Base-by-base conservation (phyloP, 805 yeast genomes). In the Teunomyces atbi region DNA sequence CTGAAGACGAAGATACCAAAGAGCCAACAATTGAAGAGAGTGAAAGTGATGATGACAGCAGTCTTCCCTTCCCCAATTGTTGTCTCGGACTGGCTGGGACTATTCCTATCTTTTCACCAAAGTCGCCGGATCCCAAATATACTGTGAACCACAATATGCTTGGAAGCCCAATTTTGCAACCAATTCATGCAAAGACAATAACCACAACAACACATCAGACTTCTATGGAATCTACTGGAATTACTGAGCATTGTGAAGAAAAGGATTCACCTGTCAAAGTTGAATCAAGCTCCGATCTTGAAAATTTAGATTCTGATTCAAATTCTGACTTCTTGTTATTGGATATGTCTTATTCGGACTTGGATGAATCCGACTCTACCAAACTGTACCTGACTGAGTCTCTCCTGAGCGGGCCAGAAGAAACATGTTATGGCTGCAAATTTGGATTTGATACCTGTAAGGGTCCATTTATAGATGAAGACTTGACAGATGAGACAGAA, bases 31-130 rank as follows among this genome's bases (percentile, higher is more conserved):
- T 3, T 13, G 32, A 34, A 6, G 43, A 39, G 6, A 48, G 35
- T 11, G 45, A 45, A 8, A 46, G 39, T 13, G 44, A 40, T 16
- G 29, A 37, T 27, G 42, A 41, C 18, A 7, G 44, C 33, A 16
- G 20, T 11, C 40, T 26, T 20, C 26, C 26, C 11, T 23, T 3
- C 8, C 26, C 26, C 11, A 27, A 12, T 10, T 42, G 40, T 16
- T 47, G 50, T 27, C 38, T 47, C 3, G 47, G 45, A 1, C 33
- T 30, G 42, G 37, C 41, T n/a, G 45, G 42, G 3, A 26, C 43
- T 13, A 36, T 47, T 35, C 43, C 20, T 23, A 2, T 23, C 3
- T 23, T 23, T 23, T 23, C 26, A 8, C 26, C 26, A n/a, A 8
- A 21, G 11, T n/a, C 5, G 32, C 32, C 6, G 12, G 35, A 41